These are phyloP conservation scores for Phylloporus sp. DNA, from an alignment of 768 basidiomycete genomes.

Conservation along the genomic window DNA sequence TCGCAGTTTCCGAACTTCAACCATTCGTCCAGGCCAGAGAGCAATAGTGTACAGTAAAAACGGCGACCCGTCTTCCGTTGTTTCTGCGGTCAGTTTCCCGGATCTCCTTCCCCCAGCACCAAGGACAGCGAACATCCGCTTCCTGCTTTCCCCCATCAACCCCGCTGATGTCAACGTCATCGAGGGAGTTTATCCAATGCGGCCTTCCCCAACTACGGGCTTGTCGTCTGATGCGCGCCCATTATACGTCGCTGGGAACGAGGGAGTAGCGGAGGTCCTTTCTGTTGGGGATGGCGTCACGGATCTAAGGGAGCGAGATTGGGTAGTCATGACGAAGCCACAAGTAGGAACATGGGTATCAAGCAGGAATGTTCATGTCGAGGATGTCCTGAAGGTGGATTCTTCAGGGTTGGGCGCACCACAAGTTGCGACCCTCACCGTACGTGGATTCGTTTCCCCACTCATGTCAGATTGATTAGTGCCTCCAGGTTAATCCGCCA, in stretches of 20 bases:
- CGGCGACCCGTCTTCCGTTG: constrained; percentile 60
- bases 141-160: constrained; percentile 71
- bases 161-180: constrained; percentile 79
- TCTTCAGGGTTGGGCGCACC: constrained; percentile 47
- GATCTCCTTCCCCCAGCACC: constrained; percentile 48
- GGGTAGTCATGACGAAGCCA: constrained; percentile 65
- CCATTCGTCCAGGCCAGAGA: constrained; percentile 38
- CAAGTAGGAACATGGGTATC: constrained; percentile 78
- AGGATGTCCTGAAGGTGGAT: constrained; percentile 61
- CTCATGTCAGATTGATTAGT: background rate
- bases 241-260: constrained; percentile 68
- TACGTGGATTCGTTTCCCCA: constrained; percentile 28
- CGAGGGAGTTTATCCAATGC: constrained; percentile 76
- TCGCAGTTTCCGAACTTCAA: constrained; percentile 31
- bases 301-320: constrained; percentile 51
- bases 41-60: constrained; percentile 59
- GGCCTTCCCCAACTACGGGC: constrained; percentile 40
- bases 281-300: constrained; percentile 54
- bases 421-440: constrained; percentile 72
- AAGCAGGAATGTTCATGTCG: constrained; percentile 44
- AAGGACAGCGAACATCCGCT: constrained; percentile 58
- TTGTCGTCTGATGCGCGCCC: constrained; percentile 32
- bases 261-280: constrained; percentile 65
- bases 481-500: constrained; percentile 66
- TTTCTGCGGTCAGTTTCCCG: constrained; percentile 49